Evolutionary conservation across 192 early-diverging fungal species (phyloP), one percentile per base, ranked within the genome.

Genomic region (Podila horticola): DNA sequence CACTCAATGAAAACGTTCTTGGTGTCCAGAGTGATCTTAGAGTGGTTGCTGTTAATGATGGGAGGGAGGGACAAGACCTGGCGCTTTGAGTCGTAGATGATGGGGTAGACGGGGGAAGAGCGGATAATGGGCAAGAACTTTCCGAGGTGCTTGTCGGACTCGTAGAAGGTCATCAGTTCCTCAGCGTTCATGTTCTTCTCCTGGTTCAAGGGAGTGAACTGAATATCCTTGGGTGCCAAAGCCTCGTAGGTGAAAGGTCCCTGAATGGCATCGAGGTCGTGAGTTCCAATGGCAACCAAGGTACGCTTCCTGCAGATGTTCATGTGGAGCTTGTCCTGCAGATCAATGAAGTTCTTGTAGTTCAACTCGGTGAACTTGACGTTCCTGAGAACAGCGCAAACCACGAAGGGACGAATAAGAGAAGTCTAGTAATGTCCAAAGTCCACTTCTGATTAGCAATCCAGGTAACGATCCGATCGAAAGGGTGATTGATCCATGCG

Each of bases 271-370:
- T 97, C 96, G 61, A 99, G 86, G 83, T 99, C 98, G 69, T 99
- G 98, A 19, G 98, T 99, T 60, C 98, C 97, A 67, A 99, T 98
- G 9, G 97, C 93, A 13, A 95, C 98, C 64, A 99, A 86, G 20
- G 92, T 96, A 70, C 98, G 92, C 86, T 95, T 97, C 92, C 93
- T 86, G 90, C 97, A 97, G 70, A 99, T 92, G 86, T 97, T 99
- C 82, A 92, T 92, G 88, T 99, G 97, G 58, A 99, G 91, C 89
- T 98, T 99, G 76, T 99, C 97, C 84, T 99, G 98, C 52, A 99
- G 86, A 67, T 98, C 97, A 71, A 99, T 99, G 86, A 99, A 99
- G 73, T 92, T 94, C 83, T 97, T 88, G 87, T 99, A 98, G 71
- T 88, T 87, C 66, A 90, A 90, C 62, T 93, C 84, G 26, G 90